Evolutionary conservation across 345 rosid genomes (phyloP).

Genomic region (Populus alba): DNA sequence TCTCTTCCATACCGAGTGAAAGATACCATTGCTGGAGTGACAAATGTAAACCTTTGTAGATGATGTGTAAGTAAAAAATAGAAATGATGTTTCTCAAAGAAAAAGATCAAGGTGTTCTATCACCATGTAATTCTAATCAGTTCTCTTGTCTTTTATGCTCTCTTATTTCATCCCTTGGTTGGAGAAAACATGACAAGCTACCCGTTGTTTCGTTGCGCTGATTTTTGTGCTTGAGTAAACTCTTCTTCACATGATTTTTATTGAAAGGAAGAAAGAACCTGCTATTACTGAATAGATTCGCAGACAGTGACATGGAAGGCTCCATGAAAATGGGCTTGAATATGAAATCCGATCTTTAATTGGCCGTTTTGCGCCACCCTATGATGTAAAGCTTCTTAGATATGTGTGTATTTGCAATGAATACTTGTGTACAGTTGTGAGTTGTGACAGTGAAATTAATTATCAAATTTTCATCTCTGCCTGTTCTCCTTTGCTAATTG

Average conservation of each 20-base stretch:
- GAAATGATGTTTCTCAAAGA: neutral
- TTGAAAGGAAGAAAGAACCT: no score
- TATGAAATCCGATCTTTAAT: neutral
- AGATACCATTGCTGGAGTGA: neutral
- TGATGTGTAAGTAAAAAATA: neutral
- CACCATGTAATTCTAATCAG: neutral
- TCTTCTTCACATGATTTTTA: no score
- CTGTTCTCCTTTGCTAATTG: neutral
- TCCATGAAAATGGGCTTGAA: neutral
- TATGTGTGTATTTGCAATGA: neutral
- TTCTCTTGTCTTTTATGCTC: no score
- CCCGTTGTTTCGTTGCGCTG: no score
- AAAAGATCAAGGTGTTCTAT: neutral
- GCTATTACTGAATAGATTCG: no score
- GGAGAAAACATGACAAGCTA: no score
- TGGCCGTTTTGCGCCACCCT: neutral
- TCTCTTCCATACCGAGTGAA: neutral
- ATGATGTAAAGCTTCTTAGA: constrained; percentile 1
- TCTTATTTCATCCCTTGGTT: no score
- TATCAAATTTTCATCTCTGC: neutral
- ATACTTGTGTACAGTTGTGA: neutral
- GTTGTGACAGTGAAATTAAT: neutral
- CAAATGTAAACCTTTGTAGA: neutral
- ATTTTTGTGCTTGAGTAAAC: no score
- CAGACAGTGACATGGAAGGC: neutral